Conservation (phyloP, 2,329 filamentous ascomycete genomes). For the Arthrobotrys musiformis region DNA sequence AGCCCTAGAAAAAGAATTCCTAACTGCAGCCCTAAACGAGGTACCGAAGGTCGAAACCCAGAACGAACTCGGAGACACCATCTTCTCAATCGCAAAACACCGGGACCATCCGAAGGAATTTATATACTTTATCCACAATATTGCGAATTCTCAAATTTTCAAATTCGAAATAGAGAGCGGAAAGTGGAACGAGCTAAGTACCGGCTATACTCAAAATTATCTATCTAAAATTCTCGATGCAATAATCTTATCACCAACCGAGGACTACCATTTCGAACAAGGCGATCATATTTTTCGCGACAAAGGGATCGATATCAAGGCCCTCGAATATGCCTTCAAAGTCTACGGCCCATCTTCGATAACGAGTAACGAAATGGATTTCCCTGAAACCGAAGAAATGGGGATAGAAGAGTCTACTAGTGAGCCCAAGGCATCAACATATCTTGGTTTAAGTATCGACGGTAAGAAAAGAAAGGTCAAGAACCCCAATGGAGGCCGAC, state of each 20-base stretch:
- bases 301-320: neutral
- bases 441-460: neutral
- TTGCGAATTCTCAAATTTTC: neutral
- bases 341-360: neutral
- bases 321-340: neutral
- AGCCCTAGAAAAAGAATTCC: neutral
- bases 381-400: neutral
- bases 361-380: neutral
- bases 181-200: neutral
- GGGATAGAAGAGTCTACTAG: neutral
- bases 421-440: neutral
- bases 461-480: neutral
- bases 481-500: too few species aligned
- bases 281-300: neutral
- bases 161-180: neutral
- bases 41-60: slow-evolving; percentile 39
- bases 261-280: too few species aligned
- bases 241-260: too few species aligned
- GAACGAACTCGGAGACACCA: slow-evolving; percentile 66
- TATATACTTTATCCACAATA: slow-evolving; percentile 69
- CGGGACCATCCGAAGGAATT: slow-evolving; percentile 66
- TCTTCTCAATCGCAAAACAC: slow-evolving; percentile 74
- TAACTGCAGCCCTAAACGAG: neutral
- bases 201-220: neutral
- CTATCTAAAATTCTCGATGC: too few species aligned